phyloP scores from a whole-genome alignment of 768 basidiomycete genomes.

The Lentinula edodes region DNA sequence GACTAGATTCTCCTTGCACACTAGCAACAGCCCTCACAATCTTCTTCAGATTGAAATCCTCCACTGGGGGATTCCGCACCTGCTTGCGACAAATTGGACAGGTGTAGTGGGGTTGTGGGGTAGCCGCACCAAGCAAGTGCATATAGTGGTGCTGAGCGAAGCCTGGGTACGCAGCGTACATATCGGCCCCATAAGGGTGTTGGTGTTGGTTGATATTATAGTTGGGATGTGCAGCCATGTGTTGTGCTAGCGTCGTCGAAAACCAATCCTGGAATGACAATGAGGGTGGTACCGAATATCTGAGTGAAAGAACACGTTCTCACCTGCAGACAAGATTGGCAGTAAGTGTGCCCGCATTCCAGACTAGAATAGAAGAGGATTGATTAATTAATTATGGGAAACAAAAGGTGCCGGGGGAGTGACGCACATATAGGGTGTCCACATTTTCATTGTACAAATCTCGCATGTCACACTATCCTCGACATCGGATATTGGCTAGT shows the following conservation, averaged over 20 bases:
- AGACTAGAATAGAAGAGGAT: slow-evolving; percentile 33
- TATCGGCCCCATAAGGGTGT: background rate
- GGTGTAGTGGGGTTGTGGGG: slow-evolving; percentile 46
- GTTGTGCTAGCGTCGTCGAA: slow-evolving; percentile 40
- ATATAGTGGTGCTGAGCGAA: background rate
- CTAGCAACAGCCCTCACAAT: slow-evolving; percentile 46
- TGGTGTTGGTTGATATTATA: slow-evolving; percentile 28
- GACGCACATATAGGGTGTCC: slow-evolving; percentile 61
- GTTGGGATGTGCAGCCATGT: slow-evolving; percentile 41
- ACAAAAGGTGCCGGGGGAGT: background rate
- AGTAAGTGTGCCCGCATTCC: slow-evolving; percentile 69
- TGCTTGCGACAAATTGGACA: slow-evolving; percentile 62
- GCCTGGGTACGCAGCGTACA: background rate
- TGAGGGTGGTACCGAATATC: background rate
- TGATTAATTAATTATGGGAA: background rate
- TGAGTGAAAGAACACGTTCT: background rate
- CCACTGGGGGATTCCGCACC: slow-evolving; percentile 45
- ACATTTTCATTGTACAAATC: slow-evolving; percentile 60
- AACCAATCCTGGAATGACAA: slow-evolving; percentile 27
- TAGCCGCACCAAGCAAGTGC: slow-evolving; percentile 12
- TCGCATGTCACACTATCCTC: slow-evolving; percentile 58
- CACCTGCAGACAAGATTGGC: slow-evolving; percentile 53
- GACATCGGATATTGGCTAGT: slow-evolving; percentile 18
- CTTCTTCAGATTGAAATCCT: slow-evolving; percentile 57
- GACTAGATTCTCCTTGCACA: slow-evolving; percentile 42